phyloP scores from a whole-genome alignment of 495 filamentous ascomycete genomes.

The Neurospora sp. region DNA sequence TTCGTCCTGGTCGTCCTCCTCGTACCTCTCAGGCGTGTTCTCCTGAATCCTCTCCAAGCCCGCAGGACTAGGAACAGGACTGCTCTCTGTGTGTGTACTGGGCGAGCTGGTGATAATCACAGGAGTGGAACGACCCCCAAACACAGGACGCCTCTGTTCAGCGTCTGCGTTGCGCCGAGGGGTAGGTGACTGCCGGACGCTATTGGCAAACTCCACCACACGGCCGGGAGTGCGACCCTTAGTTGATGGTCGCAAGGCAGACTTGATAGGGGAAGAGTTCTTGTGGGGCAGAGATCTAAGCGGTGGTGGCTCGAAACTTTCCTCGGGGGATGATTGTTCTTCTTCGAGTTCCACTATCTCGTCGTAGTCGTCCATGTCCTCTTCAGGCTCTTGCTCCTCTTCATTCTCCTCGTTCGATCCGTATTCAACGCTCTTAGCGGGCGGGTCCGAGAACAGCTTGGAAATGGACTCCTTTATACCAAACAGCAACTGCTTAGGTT shows the following conservation, averaged over 20 bases:
- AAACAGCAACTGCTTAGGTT: conserved; percentile 8
- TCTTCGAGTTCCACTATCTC: conserved; percentile 1
- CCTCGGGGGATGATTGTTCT: conserved; percentile 7
- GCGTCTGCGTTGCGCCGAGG: not conserved
- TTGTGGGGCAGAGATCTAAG: conserved; percentile 21
- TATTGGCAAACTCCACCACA: conserved; percentile 37
- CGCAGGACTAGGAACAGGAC: not conserved
- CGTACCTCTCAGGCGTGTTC: conserved; percentile 1
- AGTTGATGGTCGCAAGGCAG: conserved; percentile 39
- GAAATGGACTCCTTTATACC: conserved; percentile 8
- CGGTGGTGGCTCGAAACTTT: not conserved
- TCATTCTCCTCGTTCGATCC: conserved; percentile 2
- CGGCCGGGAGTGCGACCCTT: conserved; percentile 30
- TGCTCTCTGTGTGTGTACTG: not conserved
- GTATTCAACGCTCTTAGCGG: not conserved
- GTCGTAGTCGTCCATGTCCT: not conserved
- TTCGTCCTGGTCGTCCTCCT: conserved; percentile 6
- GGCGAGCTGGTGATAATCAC: not conserved
- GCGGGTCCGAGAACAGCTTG: conserved; percentile 5
- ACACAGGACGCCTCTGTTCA: not conserved
- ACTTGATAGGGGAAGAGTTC: conserved; percentile 38
- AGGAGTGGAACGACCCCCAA: not conserved
- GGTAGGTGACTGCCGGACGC: conserved; percentile 3
- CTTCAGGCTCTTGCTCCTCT: not conserved
- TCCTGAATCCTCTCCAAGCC: not conserved